Conservation (phyloP, 2,329 filamentous ascomycete genomes). For the Pseudogymnoascus sp. region DNA sequence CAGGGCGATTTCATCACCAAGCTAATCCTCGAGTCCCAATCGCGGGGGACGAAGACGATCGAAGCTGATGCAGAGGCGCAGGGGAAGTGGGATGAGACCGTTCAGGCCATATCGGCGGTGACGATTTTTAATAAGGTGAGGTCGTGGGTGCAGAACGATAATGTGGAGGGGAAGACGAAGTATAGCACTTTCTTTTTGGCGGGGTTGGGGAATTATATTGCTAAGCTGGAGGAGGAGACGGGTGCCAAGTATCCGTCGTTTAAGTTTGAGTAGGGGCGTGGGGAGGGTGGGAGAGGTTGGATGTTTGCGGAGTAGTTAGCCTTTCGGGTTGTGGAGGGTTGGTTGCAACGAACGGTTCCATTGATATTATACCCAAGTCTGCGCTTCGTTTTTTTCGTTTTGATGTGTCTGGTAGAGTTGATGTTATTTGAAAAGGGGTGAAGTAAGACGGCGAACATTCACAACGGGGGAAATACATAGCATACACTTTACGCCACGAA, state of each 20-base stretch:
- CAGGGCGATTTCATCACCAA: constrained; percentile 34
- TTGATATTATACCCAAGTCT: too few relatives aligned
- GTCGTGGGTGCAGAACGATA: neutral
- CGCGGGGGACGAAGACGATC: constrained; percentile 26
- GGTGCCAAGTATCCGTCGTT: neutral
- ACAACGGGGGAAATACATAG: neutral
- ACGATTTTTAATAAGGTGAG: neutral
- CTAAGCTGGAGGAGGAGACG: neutral
- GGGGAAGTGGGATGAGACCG: constrained; percentile 22
- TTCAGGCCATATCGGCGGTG: neutral
- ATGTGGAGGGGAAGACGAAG: neutral
- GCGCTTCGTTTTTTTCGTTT: too few relatives aligned
- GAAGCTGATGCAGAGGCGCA: constrained; percentile 27
- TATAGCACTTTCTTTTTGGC: neutral
- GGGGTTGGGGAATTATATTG: neutral
- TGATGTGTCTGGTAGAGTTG: too few relatives aligned
- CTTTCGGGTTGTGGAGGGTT: too few relatives aligned
- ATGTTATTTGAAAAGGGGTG: too few relatives aligned
- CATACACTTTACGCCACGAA: neutral
- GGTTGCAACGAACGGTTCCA: too few relatives aligned
- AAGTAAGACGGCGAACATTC: neutral
- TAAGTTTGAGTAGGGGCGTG: neutral
- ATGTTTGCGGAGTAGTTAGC: too few relatives aligned
- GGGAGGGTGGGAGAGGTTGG: too few relatives aligned
- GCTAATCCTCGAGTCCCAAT: constrained; percentile 25